Percentiles rank a stretch among this genome's conserved stretches.
Evolutionary conservation across 2,329 filamentous ascomycete genomes (phyloP).

Genomic region (Furcasterigmium sp.): DNA sequence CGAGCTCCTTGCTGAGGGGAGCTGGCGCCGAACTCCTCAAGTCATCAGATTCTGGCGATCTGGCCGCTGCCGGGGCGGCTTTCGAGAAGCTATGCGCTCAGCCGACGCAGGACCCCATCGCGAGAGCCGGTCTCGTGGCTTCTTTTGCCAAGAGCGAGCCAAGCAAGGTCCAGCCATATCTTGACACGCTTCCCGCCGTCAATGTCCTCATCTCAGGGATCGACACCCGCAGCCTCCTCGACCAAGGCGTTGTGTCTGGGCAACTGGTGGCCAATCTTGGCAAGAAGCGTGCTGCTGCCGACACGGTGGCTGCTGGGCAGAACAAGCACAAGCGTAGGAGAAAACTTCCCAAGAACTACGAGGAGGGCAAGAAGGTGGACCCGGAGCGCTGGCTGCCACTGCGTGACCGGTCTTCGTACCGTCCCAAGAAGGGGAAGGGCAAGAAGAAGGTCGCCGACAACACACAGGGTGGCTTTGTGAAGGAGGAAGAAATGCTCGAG

Average conservation of each 20-base stretch:
- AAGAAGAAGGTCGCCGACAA: constrained; percentile 74
- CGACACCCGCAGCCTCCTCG: constrained; percentile 57
- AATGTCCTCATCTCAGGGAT: constrained; percentile 55
- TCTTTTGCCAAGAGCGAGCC: constrained; percentile 63
- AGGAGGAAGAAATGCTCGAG: constrained; percentile 64
- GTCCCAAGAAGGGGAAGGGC: constrained; percentile 87
- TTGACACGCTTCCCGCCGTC: constrained; percentile 55
- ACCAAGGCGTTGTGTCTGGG: constrained; percentile 56
- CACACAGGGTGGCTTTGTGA: constrained; percentile 81
- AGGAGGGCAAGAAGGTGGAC: constrained; percentile 74
- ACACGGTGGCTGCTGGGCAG: constrained; percentile 1
- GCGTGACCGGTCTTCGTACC: constrained; percentile 81
- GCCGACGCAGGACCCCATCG: constrained; percentile 62
- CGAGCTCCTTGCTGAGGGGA: constrained; percentile 68
- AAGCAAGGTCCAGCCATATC: constrained; percentile 47
- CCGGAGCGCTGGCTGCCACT: constrained; percentile 91
- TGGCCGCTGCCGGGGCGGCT: constrained; percentile 67
- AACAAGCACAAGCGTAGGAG: constrained; percentile 47
- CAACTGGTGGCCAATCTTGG: constrained; percentile 29
- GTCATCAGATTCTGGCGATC: constrained; percentile 64
- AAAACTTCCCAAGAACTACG: constrained; percentile 67
- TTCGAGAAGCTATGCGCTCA: constrained; percentile 67
- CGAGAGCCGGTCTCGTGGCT: constrained; percentile 80
- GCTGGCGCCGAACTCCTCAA: constrained; percentile 79
- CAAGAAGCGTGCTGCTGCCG: constrained; percentile 43